Evolutionary conservation across 2,329 filamentous ascomycete genomes (phyloP), one percentile per base, ranked within the genome.

Genomic region (Trichoderma sp.): DNA sequence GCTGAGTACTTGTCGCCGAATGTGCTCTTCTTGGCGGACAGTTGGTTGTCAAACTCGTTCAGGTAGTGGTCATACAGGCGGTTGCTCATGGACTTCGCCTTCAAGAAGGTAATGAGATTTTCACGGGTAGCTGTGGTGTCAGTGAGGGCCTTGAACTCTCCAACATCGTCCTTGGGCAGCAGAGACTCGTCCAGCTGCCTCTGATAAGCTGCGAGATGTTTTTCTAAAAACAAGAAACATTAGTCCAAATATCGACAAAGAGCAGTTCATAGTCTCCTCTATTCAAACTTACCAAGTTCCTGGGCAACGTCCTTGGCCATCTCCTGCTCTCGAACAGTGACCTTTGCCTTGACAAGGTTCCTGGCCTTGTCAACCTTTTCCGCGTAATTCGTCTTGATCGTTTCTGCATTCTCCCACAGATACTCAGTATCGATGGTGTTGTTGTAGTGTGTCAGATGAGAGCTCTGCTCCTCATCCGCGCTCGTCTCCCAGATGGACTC

Each of bases 401-500:
- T 43, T 12, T 36, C 58, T 28, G 67, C 28, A 28, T 69, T 69
- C 26, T 69, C 67, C 67, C 67, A 69, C 9, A 69, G 67, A 58
- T 69, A 69, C 36, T 61, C 55, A 6, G 67, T 69, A 30, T 69
- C 67, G n/a, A 69, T 69, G 67, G 57, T 69, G 67, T 69, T 69
- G 28, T 69, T 47, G 39, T 69, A 69, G 11, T 69, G 39, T 4
- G 57, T 34, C 4, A 69, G 39, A 28, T 69, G 67, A 28, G 67
- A 69, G 57, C 57, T 62, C 57, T 34, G 67, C 67, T 62, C 67
- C 39, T 69, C 67, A 20, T 61, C 67, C 6, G 67, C 67, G n/a
- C 26, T 36, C 20, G 67, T 69, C 57, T 69, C 67, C 67, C 67
- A 69, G 32, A 69, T 53, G 1, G 67, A 69, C 57, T 69, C 67